Evolutionary conservation across 1,284 basidiomycete genomes (phyloP).

Genomic region (Cutaneotrichosporon sp.): DNA sequence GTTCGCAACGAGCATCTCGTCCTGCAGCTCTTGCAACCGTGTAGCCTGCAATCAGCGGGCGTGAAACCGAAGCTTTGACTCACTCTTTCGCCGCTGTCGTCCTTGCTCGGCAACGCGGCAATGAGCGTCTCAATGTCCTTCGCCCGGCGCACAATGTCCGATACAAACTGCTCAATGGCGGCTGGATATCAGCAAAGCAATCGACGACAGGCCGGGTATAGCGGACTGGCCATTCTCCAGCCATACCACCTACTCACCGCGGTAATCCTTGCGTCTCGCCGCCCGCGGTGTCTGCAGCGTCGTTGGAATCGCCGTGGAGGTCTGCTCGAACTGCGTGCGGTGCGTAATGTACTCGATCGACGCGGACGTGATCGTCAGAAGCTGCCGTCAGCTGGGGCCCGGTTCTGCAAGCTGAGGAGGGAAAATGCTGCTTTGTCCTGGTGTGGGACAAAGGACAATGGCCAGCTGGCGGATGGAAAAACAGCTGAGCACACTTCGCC

Average conservation of each 20-base stretch:
- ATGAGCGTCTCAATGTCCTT: constrained; percentile 45
- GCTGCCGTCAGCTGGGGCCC: constrained; percentile 20
- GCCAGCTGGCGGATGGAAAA: too few species aligned
- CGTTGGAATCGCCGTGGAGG: constrained; percentile 34
- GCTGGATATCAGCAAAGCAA: constrained; percentile 23
- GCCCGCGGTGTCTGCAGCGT: constrained; percentile 34
- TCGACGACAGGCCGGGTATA: too few species aligned
- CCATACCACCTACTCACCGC: constrained; percentile 22
- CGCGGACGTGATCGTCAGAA: constrained; percentile 44
- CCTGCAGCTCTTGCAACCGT: constrained; percentile 36
- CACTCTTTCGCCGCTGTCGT: constrained; percentile 32
- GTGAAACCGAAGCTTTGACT: constrained; percentile 8
- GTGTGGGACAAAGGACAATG: too few species aligned
- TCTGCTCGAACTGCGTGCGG: constrained; percentile 44
- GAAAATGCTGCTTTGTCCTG: too few species aligned
- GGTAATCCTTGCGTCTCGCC: constrained; percentile 31
- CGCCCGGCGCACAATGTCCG: constrained; percentile 39
- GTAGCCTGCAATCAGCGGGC: constrained; percentile 21
- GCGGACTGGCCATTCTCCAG: too few species aligned
- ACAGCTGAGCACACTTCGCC: too few species aligned
- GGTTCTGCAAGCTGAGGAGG: not conserved
- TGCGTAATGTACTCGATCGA: constrained; percentile 47
- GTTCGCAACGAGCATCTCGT: constrained; percentile 39
- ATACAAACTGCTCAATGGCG: constrained; percentile 43
- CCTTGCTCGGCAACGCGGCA: constrained; percentile 38